phyloP scores from a whole-genome alignment of 768 basidiomycete genomes.

The Gymnopilus dilepis region DNA sequence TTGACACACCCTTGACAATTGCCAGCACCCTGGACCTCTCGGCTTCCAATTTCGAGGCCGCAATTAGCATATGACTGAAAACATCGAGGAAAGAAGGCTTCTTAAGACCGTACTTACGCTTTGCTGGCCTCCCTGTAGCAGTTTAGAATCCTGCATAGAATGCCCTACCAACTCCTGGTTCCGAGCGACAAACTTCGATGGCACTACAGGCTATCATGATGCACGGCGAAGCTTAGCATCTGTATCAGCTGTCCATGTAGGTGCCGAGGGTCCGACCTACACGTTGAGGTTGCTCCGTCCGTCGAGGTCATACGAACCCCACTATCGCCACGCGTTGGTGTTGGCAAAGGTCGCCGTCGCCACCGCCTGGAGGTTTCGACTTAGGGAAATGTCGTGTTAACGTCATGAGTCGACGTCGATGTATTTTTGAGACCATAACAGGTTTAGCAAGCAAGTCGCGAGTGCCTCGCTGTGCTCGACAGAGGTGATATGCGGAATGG shows the following conservation, averaged over 20 bases:
- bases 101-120: not conserved
- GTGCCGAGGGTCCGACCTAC: conserved; percentile 6
- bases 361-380: conserved; percentile 4
- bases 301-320: conserved; percentile 16
- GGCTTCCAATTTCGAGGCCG: not conserved
- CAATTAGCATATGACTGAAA: not conserved
- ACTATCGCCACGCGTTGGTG: conserved; percentile 10
- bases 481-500: conserved; percentile 6
- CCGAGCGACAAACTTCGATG: conserved; percentile 6
- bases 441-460: not conserved
- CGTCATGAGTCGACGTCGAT: conserved; percentile 8
- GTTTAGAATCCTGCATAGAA: not conserved
- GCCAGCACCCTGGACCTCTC: not conserved
- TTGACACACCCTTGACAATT: not conserved
- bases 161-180: conserved; percentile 9
- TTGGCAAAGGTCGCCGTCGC: conserved; percentile 10
- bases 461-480: conserved; percentile 10
- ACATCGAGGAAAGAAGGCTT: not conserved
- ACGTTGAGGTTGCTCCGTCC: conserved; percentile 22
- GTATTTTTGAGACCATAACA: conserved; percentile 12
- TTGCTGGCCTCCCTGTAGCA: not conserved
- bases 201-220: conserved; percentile 13
- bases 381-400: not conserved
- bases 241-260: conserved; percentile 16
- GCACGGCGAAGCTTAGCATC: conserved; percentile 10